A percentile compares a stretch with the other conserved stretches of the same genome.
These are phyloP conservation scores for Backusella australiensis DNA, from an alignment of 192 early-diverging fungal species.

Conservation along the genomic window DNA sequence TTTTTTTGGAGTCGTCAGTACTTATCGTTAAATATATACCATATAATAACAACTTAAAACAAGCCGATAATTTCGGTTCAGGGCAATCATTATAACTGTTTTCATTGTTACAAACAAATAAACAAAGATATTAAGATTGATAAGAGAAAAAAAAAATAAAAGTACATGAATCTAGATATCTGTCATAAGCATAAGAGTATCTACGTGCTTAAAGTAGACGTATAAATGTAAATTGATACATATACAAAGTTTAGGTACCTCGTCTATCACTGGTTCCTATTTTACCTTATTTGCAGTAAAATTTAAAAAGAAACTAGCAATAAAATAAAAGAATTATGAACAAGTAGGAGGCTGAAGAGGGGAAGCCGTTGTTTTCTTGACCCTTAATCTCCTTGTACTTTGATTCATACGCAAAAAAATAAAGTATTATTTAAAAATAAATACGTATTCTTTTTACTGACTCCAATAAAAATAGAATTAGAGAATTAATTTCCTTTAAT, in stretches of 20 bases:
- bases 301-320: slow-evolving; percentile 2
- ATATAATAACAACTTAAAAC: background rate
- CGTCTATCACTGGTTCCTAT: background rate
- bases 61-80: background rate
- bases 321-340: background rate
- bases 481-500: background rate
- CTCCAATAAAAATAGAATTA: background rate
- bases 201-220: background rate
- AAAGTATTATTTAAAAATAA: background rate
- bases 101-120: slow-evolving; percentile 1
- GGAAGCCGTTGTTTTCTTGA: background rate
- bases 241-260: background rate
- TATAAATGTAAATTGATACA: background rate
- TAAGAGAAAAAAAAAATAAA: background rate
- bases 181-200: background rate
- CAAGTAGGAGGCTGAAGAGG: background rate
- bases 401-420: background rate
- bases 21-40: background rate
- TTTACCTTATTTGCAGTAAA: background rate
- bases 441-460: background rate
- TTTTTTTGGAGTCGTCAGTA: background rate
- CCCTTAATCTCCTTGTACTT: slow-evolving; percentile 1
- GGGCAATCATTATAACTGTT: background rate
- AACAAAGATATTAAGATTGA: background rate
- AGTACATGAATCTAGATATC: background rate